Base-by-base conservation (phyloP, 768 basidiomycete genomes). In the Ephemerocybe angulata region DNA sequence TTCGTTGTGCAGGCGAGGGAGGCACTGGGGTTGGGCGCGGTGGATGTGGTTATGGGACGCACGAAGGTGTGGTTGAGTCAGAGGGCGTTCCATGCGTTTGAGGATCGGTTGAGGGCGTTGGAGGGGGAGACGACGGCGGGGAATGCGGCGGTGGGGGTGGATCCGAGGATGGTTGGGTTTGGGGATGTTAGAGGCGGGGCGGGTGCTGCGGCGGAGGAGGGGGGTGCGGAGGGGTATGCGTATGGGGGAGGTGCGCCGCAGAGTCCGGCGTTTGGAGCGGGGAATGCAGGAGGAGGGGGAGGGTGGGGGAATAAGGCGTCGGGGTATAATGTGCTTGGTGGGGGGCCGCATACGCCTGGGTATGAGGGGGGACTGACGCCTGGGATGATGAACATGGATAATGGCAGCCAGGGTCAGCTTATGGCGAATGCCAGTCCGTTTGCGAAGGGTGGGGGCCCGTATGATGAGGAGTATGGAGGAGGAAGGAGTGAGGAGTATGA, bases 41-140 rank as follows among this genome's bases (percentile, higher is more conserved):
- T 71, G 3, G 93, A 97, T 66, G 67, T 97, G 44, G 89, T 89
- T 1, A 65, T 94, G 2, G 94, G 97, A 0, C 81, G 85, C 55
- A 84, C 82, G 62, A 95, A 93, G 83, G 96, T 94, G 42, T 98
- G 92, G 80, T 71, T 99, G 3, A 89, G 87, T 0, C 93, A 95
- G 63, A 58, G 64, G 0, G 89, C 90, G 0, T 98, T 98, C 81
- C 91, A 93, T 58, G 74, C 78, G 2, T 82, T 98, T 17, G 96
- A 98, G 66, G 92, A 99, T 63, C 82, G 84, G 3, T 76, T 98
- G 12, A 86, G 96, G 6, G 78, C 87, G 0, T 78, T 80, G 15
- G 96, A 98, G 50, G 84, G 83, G 3, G 92, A 97, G 54, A 94
- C 97, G 65, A 85, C 85, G 66, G 90, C 90, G 69, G 80, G 90